These are phyloP conservation scores for Naematelia aurantialba DNA, from an alignment of 768 basidiomycete species.

Conservation along the genomic window DNA sequence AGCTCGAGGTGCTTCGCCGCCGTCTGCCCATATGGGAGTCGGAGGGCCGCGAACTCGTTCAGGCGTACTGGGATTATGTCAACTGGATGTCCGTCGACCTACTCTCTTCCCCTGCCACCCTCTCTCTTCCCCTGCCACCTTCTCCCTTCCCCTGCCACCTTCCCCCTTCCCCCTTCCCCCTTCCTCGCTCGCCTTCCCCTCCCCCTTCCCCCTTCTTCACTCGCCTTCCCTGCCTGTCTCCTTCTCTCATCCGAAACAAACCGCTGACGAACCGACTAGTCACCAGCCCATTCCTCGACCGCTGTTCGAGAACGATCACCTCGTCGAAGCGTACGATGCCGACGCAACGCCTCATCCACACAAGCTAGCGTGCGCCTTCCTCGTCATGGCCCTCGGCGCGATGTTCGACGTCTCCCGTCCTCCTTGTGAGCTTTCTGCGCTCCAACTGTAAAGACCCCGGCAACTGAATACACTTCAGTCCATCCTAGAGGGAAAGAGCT, in stretches of 20 bases:
- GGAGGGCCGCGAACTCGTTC: conserved; percentile 30
- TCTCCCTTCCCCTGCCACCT: too few relatives aligned
- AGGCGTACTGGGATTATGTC: conserved; percentile 49
- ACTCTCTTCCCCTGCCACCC: background rate
- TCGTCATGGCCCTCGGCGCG: conserved; percentile 46
- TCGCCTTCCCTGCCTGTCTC: too few relatives aligned
- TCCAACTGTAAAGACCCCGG: too few relatives aligned
- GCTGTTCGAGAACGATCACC: conserved; percentile 43
- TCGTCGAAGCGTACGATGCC: conserved; percentile 39
- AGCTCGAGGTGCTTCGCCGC: conserved; percentile 15
- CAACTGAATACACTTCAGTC: conserved; percentile 20
- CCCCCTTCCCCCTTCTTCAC: too few relatives aligned
- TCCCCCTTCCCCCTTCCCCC: too few relatives aligned
- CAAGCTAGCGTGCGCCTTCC: conserved; percentile 48
- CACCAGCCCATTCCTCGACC: conserved; percentile 34
- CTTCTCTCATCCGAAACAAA: too few relatives aligned
- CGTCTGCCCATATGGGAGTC: conserved; percentile 42
- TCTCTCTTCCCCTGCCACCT: too few relatives aligned
- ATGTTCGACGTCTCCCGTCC: conserved; percentile 45
- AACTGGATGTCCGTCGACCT: conserved; percentile 45
- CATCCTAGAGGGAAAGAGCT: conserved; percentile 40
- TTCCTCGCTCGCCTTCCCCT: too few relatives aligned
- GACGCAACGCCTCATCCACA: conserved; percentile 34
- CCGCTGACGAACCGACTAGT: conserved; percentile 19
- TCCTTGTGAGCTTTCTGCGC: conserved; percentile 37